phyloP scores from a whole-genome alignment of 1,139 yeast species.

The Nakaseomyces bracarensis region DNA sequence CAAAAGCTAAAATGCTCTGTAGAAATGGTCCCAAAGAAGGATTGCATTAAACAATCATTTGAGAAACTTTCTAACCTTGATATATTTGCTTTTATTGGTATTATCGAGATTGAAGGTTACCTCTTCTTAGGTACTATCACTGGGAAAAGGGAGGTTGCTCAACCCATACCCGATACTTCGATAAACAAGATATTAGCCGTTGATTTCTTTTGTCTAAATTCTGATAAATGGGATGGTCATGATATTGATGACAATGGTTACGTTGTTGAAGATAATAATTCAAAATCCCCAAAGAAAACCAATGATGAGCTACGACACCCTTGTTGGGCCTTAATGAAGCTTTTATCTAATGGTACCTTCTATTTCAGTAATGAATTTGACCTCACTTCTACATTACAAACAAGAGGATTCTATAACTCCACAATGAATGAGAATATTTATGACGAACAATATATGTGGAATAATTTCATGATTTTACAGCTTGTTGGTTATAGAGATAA shows the following conservation, averaged over 20 bases:
- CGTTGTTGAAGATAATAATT: slow-evolving; percentile 33
- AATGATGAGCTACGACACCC: slow-evolving; percentile 54
- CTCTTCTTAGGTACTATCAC: slow-evolving; percentile 75
- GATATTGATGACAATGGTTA: slow-evolving; percentile 59
- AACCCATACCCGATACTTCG: slow-evolving; percentile 70
- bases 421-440: slow-evolving; percentile 47
- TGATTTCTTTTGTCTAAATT: slow-evolving; percentile 72
- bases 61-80: slow-evolving; percentile 46
- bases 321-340: slow-evolving; percentile 66
- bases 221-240: slow-evolving; percentile 70
- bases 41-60: slow-evolving; percentile 30
- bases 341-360: slow-evolving; percentile 80
- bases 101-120: slow-evolving; percentile 60
- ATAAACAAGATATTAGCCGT: slow-evolving; percentile 74
- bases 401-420: slow-evolving; percentile 47
- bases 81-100: slow-evolving; percentile 75
- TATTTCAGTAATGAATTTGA: slow-evolving; percentile 91
- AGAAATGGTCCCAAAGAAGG: slow-evolving; percentile 26
- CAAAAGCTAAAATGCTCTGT: slow-evolving; percentile 28
- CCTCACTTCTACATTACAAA: slow-evolving; percentile 72
- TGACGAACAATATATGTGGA: slow-evolving; percentile 94
- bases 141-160: slow-evolving; percentile 66
- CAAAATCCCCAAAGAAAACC: slow-evolving; percentile 11
- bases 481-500: slow-evolving; percentile 66
- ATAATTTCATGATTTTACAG: slow-evolving; percentile 80